phyloP scores from a whole-genome alignment of 2,329 filamentous ascomycete species.

The Beauveria sp. region DNA sequence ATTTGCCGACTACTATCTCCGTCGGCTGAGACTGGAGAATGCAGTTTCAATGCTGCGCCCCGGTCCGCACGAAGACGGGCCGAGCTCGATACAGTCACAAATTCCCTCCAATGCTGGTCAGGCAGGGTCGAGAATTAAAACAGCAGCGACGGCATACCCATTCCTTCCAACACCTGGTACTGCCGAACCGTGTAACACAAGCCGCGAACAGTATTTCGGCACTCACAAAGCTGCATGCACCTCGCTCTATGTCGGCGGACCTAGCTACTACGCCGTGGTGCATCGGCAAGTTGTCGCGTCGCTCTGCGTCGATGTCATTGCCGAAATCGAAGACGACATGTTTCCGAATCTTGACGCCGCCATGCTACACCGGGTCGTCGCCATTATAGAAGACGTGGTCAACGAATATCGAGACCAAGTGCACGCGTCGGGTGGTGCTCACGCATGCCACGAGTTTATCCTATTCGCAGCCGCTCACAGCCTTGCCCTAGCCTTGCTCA shows the following conservation, averaged over 20 bases:
- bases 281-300: conserved; percentile 9
- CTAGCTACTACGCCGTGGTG: conserved; percentile 9
- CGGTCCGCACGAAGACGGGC: not conserved
- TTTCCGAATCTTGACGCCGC: conserved; percentile 12
- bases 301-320: conserved; percentile 11
- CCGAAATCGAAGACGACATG: conserved; percentile 10
- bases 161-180: not conserved
- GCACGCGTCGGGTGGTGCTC: not conserved
- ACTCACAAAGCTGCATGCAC: not conserved
- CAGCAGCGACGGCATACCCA: not conserved
- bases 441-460: not conserved
- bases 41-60: not conserved
- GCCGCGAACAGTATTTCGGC: not conserved
- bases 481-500: not conserved
- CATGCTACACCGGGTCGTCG: not conserved
- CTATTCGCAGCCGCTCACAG: not conserved
- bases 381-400: not conserved
- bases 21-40: not conserved
- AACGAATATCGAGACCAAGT: not conserved
- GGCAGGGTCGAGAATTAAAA: not conserved
- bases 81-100: no score
- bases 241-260: conserved; percentile 5
- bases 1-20: not conserved
- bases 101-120: not conserved
- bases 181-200: not conserved